Evolutionary conservation across 139 green algal species (phyloP), one percentile per base, ranked within the genome.

Genomic region (Volvox reticuliferus): DNA sequence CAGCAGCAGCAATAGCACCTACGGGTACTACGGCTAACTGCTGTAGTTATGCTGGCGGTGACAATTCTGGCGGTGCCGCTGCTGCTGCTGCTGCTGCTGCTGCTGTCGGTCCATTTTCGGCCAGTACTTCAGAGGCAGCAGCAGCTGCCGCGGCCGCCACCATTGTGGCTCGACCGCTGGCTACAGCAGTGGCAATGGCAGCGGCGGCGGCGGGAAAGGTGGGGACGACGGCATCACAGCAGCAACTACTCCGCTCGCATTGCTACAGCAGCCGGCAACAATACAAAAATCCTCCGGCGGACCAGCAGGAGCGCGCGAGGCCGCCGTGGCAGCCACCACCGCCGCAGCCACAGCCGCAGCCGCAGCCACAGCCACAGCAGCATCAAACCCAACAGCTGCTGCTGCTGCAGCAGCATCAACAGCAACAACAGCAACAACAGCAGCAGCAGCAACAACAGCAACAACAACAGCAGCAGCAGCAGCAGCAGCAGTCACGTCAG

Each of bases 401-500:
- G 35, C 35, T 61, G 78, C 78, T 67, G 36, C 36, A n/a, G 17
- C 36, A 68, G 78, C 16, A 63, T 12, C 78, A 84, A 35, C 78
- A 84, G 17, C 78, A 32, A 17, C 36, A 84, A 35, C 78, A 84
- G 35, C 78, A 68, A 65, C 78, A 84, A 67, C 78, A 6, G 75
- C 75, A 81, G 13, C 75, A 55, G 9, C 75, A 81, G 9, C 75
- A 19, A 35, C 75, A 81, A 12, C 75, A 55, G 33, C 75, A 81
- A 12, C 75, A 55, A 30, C 75, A 81, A 20, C 32, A 28, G 19
- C 16, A 79, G 28, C 73, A 32, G 19, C 73, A 79, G 19, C 73
- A 32, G 73, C 73, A 37, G 73, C 73, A 37, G 73, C 73, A n/a
- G 73, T 9, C 22, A 32, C 73, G 14, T 2, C 73, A 9, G 9